These are phyloP conservation scores for Aspergillus transmontanensis DNA, from an alignment of 2,329 filamentous ascomycete species.

Conservation along the genomic window DNA sequence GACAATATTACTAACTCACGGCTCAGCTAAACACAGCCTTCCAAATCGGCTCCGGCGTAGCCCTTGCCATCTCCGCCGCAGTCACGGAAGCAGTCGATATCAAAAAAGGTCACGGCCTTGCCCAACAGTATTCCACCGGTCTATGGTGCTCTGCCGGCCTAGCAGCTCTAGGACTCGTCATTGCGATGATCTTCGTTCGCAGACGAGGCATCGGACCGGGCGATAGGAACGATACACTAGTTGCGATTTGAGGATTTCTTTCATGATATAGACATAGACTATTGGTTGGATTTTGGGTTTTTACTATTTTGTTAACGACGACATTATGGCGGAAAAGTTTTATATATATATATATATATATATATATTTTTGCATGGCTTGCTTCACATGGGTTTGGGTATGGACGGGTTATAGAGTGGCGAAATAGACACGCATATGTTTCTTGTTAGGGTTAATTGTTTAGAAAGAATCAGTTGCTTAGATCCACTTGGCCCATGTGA, in stretches of 20 bases:
- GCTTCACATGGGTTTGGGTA: neutral
- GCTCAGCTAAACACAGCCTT: constrained; percentile 45
- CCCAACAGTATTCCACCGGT: constrained; percentile 43
- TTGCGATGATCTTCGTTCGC: constrained; percentile 11
- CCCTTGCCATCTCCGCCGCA: constrained; percentile 43
- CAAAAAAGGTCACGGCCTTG: constrained; percentile 34
- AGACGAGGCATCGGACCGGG: constrained; percentile 12
- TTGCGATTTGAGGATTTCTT: constrained; percentile 8
- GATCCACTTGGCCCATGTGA: neutral
- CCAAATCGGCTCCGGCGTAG: constrained; percentile 46
- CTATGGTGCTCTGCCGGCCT: constrained; percentile 47
- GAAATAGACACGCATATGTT: neutral
- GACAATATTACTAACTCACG: constrained; percentile 2
- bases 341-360: neutral
- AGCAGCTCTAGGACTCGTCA: constrained; percentile 38
- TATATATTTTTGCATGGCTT: neutral
- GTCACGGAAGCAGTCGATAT: constrained; percentile 43
- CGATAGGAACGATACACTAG: constrained; percentile 9
- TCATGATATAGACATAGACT: neutral
- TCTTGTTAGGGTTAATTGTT: neutral
- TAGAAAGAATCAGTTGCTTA: neutral
- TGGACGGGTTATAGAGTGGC: neutral
- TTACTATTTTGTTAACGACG: neutral
- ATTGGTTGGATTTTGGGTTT: neutral
- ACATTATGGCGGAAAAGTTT: neutral